Percentiles rank a stretch among this genome's conserved stretches.
Evolutionary conservation across 768 basidiomycete species (phyloP).

Genomic region (Serendipita vermifera): DNA sequence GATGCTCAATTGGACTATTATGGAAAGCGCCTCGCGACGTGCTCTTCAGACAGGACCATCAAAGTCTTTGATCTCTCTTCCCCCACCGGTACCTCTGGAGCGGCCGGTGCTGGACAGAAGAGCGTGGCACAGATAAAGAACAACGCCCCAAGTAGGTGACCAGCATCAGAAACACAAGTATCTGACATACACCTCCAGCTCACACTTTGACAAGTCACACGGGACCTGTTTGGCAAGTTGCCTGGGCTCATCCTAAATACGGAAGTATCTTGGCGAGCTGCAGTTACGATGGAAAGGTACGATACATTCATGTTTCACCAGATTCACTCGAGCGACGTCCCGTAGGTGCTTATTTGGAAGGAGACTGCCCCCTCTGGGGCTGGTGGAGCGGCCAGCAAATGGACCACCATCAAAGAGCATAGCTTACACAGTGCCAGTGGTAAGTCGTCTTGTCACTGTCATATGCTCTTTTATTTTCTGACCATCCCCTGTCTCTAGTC

Average conservation of each 20-base stretch:
- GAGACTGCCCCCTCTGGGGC: slow-evolving; percentile 50
- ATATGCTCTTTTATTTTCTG: background rate
- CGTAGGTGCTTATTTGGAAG: slow-evolving; percentile 75
- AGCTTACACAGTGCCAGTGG: slow-evolving; percentile 87
- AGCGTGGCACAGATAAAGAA: slow-evolving; percentile 57
- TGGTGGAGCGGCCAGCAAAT: slow-evolving; percentile 47
- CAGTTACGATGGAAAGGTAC: slow-evolving; percentile 92
- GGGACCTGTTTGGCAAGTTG: slow-evolving; percentile 95
- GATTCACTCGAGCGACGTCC: background rate
- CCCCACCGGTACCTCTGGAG: background rate
- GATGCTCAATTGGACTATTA: slow-evolving; percentile 98
- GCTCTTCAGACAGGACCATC: slow-evolving; percentile 89
- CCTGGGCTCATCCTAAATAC: slow-evolving; percentile 97
- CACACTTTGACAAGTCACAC: slow-evolving; percentile 52
- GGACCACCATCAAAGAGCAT: slow-evolving; percentile 95
- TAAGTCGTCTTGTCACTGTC: slow-evolving; percentile 26
- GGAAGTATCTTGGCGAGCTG: slow-evolving; percentile 96
- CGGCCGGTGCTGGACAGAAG: slow-evolving; percentile 54
- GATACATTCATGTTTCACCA: background rate
- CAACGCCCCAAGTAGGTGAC: slow-evolving; percentile 12
- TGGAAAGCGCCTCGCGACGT: slow-evolving; percentile 90
- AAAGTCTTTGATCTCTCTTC: slow-evolving; percentile 74
- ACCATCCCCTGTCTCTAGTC: slow-evolving; percentile 34
- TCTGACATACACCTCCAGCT: background rate
- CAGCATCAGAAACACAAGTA: too few species aligned